Percentiles rank a stretch among this genome's conserved stretches.
These are phyloP conservation scores for Ophiocordyceps camponoti-leonardi DNA, from an alignment of 2,329 filamentous ascomycete genomes.

Conservation along the genomic window DNA sequence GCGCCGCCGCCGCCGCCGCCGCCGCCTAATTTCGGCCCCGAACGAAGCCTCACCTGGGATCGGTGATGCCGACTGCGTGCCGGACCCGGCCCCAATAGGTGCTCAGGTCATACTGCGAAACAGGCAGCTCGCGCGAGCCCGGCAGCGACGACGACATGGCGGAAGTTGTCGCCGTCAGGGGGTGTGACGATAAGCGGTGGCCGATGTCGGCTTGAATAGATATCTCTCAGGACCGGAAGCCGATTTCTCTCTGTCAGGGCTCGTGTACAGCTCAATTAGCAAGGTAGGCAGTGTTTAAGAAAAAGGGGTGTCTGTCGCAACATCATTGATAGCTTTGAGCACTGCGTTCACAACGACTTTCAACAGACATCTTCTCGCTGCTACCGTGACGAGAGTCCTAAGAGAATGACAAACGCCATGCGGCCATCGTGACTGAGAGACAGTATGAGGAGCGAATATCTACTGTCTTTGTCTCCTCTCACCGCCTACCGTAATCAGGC, in stretches of 20 bases:
- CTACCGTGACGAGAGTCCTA: not conserved
- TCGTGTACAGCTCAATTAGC: not conserved
- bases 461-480: not conserved
- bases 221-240: too few species aligned
- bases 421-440: too few species aligned
- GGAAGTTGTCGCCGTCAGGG: not conserved
- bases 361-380: not conserved
- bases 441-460: not conserved
- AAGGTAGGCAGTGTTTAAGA: not conserved
- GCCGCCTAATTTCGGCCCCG: not conserved
- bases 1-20: not conserved
- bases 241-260: not conserved
- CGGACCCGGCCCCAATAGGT: constrained; percentile 92
- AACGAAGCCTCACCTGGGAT: constrained; percentile 59
- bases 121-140: constrained; percentile 63
- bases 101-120: constrained; percentile 78
- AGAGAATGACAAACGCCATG: not conserved
- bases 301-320: not conserved
- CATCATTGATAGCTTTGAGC: not conserved
- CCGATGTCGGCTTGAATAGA: constrained; percentile 1
- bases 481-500: not conserved
- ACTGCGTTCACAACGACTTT: not conserved
- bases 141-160: constrained; percentile 49
- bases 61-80: constrained; percentile 77
- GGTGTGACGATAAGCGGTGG: constrained; percentile 2